Evolutionary conservation across 2,329 filamentous ascomycete species (phyloP), one percentile per base, ranked within the genome.

Genomic region (Colletotrichum aenigma): DNA sequence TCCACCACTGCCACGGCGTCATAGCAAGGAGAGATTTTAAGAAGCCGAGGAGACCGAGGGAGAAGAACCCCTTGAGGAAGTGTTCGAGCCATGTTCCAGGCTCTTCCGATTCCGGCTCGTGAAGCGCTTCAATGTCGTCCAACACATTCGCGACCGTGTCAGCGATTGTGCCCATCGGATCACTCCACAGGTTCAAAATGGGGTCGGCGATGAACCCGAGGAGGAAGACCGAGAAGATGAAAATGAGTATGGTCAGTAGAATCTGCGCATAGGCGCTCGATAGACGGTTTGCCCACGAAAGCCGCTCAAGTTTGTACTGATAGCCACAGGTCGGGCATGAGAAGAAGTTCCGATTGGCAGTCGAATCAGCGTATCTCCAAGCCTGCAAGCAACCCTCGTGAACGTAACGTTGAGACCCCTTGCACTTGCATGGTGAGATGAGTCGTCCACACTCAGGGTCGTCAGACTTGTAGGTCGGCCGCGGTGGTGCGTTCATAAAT

Each of bases 141-240:
- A 81, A 84, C 75, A 86, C 83, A 66, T 84, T 86, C 32, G 88
- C 85, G 30, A 92, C 86, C 55, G 89, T 85, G 26, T 90, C 89
- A 38, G 86, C 83, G 66, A 94, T 87, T 13, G 91, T 91, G 66
- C 92, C 91, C 71, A 92, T 85, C 0, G 96, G 96, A 81, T 98
- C 95, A 70, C 96, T 86, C 87, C 96, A 98, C 32, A 98, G 86
- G 79, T 96, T 95, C 83, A 98, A 93, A 76, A 98, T 95, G 2
- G 96, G 96, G 84, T 98, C 96, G 75, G 96, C 96, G 78, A 98
- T 86, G 81, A 98, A 98, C 56, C 97, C 97, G 71, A 98, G 91
- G 1, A 95, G 52, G 81, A 98, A 98, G 30, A 98, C 89, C 67
- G 93, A 90, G 58, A 93, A 77, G 43, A 95, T 73, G 78, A 98